Evolutionary conservation across 257 asterid genomes (phyloP).

Genomic region (Voacanga thouarsii): DNA sequence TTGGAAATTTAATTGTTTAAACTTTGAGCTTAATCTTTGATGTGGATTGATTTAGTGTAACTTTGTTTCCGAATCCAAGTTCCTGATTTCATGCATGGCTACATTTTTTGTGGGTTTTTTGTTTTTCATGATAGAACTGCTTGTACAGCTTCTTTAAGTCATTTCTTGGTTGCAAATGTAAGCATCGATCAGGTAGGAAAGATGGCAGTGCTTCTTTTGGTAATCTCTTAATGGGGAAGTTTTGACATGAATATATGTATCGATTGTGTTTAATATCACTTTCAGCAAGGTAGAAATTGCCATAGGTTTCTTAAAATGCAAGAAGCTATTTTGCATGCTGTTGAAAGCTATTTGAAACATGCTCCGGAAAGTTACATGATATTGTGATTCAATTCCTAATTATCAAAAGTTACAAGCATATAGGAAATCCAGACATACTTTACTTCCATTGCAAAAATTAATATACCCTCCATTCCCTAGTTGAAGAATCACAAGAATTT

Average conservation of each 20-base stretch:
- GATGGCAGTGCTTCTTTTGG: conserved; percentile 8
- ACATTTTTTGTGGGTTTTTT: not conserved
- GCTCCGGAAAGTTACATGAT: not conserved
- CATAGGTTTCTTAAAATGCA: conserved; percentile 17
- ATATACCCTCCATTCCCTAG: not conserved
- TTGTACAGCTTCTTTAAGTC: not conserved
- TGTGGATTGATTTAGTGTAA: not conserved
- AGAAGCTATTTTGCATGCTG: conserved; percentile 7
- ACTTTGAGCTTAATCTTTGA: not conserved
- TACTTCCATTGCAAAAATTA: not conserved
- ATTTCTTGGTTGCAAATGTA: conserved; percentile 7
- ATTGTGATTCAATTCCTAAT: not conserved
- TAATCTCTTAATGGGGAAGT: conserved; percentile 8
- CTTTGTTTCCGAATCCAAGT: not conserved
- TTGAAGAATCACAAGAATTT: not conserved
- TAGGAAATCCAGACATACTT: not conserved
- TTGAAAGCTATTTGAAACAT: conserved; percentile 18
- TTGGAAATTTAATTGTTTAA: not conserved
- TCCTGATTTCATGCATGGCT: not conserved
- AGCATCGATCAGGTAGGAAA: conserved; percentile 13
- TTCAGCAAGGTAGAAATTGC: conserved; percentile 11
- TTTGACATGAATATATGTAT: conserved; percentile 2
- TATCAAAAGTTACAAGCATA: not conserved
- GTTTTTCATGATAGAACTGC: not conserved
- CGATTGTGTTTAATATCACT: conserved; percentile 9